Conservation (phyloP, 176 grass and related monocot species). For the Chrysopogon serrulatus region DNA sequence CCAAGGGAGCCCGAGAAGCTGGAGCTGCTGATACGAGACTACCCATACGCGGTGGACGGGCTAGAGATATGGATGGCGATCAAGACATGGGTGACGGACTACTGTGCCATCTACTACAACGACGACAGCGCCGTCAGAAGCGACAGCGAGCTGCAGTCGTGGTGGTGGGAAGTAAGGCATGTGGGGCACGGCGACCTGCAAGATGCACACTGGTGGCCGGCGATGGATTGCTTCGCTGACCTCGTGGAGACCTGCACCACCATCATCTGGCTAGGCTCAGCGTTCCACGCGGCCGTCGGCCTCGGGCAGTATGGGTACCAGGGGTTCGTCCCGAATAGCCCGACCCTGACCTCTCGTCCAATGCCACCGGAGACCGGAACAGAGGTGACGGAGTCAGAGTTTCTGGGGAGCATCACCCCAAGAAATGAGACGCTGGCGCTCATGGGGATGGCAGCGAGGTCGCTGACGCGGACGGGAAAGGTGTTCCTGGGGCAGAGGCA, state of each 20-base stretch:
- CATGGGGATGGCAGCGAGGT: slow-evolving; percentile 33
- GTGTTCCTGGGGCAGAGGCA: slow-evolving; percentile 40
- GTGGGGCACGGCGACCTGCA: slow-evolving; percentile 59
- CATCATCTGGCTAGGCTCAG: slow-evolving; percentile 41
- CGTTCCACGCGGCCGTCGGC: slow-evolving; percentile 49
- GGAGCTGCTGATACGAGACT: slow-evolving; percentile 44
- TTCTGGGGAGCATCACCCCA: slow-evolving; percentile 37
- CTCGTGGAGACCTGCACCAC: slow-evolving; percentile 30
- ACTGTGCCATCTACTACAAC: slow-evolving; percentile 29
- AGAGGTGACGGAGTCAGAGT: slow-evolving; percentile 11
- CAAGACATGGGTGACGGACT: slow-evolving; percentile 26
- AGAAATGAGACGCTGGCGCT: slow-evolving; percentile 24
- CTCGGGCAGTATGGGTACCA: no score
- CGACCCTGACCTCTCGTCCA: slow-evolving; percentile 15
- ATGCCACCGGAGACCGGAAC: slow-evolving; percentile 46
- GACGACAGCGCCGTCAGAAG: not conserved
- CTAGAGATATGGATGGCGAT: no score
- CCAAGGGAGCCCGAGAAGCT: slow-evolving; percentile 29
- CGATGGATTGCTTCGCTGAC: slow-evolving; percentile 14
- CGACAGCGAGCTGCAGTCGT: slow-evolving; percentile 51
- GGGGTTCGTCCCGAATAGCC: slow-evolving; percentile 33
- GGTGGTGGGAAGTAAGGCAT: slow-evolving; percentile 59
- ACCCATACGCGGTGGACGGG: slow-evolving; percentile 43
- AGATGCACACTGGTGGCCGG: slow-evolving; percentile 49
- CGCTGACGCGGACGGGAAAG: slow-evolving; percentile 36